Evolutionary conservation across 148 eudicot genomes (phyloP), one percentile per base, ranked within the genome.

Genomic region (Fagopyrum esculentum): DNA sequence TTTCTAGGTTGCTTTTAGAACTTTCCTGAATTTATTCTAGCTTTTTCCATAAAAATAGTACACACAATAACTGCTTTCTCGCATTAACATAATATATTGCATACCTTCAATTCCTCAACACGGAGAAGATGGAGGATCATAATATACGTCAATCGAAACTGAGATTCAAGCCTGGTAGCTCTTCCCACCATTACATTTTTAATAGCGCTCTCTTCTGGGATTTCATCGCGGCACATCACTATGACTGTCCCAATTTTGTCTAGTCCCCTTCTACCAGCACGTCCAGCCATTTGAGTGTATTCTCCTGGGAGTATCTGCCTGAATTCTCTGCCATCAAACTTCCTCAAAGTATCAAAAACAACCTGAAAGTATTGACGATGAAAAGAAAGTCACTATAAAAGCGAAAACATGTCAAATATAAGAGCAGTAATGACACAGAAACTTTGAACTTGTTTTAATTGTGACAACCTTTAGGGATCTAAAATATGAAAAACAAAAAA

Each of bases 201-300:
- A 74, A 95, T 71, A 84, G 89, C 98, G 8, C 82, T 84, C 87
- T 95, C 97, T 57, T 86, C 97, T 26, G 96, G 92, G 75, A 95
- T 81, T 79, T 92, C 99, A 80, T 95, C 98, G 76, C 98, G 94
- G 77, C 99, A 90, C 92, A 92, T 87, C 73, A 95, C 84, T 70
- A 89, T 83, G 60, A 95, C 99, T 15, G 97, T 95, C 75, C 99
- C 99, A 83, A 89, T 90, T 79, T 89, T 88, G 86, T 95, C 99
- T 54, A 95, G 94, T 74, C 99, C 99, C 83, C 99, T 89, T 87
- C 99, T 89, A 74, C 99, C 99, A 78, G 99, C 99, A 84, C 99
- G 99, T 46, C 99, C 99, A 76, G 99, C 96, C 99, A 95, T 95
- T 86, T 95, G 99, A 71, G 99, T 95, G 82, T 95, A 95, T 86